Evolutionary conservation across 352 stramenopile genomes (phyloP).

Genomic region (Phytophthora parvispora): DNA sequence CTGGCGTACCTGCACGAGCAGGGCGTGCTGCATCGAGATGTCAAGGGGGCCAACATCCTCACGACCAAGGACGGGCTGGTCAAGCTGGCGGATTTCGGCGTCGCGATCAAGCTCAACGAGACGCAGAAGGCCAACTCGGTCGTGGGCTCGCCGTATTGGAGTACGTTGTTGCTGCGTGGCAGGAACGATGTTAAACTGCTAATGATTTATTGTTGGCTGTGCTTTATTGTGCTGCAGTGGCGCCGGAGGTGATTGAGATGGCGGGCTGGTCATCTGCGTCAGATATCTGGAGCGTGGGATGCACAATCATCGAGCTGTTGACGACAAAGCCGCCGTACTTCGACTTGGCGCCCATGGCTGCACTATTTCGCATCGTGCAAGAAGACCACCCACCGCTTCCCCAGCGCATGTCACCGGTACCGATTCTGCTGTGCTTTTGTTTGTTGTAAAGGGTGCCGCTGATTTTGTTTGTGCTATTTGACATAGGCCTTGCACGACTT

Average conservation of each 20-base stretch:
- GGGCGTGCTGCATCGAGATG: slow-evolving; percentile 94
- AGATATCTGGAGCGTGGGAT: slow-evolving; percentile 96
- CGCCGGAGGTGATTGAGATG: slow-evolving; percentile 98
- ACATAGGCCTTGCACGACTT: slow-evolving; percentile 90
- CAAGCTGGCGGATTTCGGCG: slow-evolving; percentile 95
- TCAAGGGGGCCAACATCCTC: slow-evolving; percentile 96
- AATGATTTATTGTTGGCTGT: neutral
- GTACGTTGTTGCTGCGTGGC: slow-evolving; percentile 32
- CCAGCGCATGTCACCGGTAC: slow-evolving; percentile 87
- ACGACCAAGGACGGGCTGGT: slow-evolving; percentile 94
- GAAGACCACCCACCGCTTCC: slow-evolving; percentile 94
- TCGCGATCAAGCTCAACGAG: slow-evolving; percentile 91
- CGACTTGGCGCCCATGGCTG: slow-evolving; percentile 91
- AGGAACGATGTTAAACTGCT: neutral
- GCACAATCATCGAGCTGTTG: slow-evolving; percentile 96
- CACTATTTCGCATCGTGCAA: slow-evolving; percentile 95
- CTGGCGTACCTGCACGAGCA: slow-evolving; percentile 94
- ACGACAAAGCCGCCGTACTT: slow-evolving; percentile 96
- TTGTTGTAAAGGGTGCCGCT: neutral
- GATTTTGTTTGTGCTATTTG: neutral
- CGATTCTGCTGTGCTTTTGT: neutral
- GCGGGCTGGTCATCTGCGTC: slow-evolving; percentile 92
- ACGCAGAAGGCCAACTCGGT: slow-evolving; percentile 92
- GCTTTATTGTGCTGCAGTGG: slow-evolving; percentile 71
- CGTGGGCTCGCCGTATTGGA: slow-evolving; percentile 97